These are phyloP conservation scores for Pichia sp. DNA, from an alignment of 1,139 yeast genomes.

Conservation along the genomic window DNA sequence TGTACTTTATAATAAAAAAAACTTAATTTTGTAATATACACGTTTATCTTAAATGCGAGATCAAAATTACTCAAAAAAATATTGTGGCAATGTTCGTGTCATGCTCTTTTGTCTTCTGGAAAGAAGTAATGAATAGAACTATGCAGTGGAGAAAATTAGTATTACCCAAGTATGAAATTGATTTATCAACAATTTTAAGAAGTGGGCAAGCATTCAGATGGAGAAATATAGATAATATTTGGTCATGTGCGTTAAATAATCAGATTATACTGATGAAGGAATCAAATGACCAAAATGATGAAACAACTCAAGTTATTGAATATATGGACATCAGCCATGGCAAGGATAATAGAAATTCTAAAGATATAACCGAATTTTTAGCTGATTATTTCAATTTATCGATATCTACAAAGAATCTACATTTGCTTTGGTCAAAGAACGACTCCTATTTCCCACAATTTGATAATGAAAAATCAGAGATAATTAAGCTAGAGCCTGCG, in stretches of 20 bases:
- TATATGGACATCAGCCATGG: slow-evolving; percentile 18
- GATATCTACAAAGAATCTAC: slow-evolving; percentile 47
- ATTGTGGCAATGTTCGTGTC: too few relatives aligned
- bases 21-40: too few relatives aligned
- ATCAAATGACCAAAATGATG: slow-evolving; percentile 19
- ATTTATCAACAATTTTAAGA: slow-evolving; percentile 62
- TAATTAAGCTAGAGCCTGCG: slow-evolving; percentile 10
- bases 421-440: slow-evolving; percentile 51
- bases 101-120: too few relatives aligned
- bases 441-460: slow-evolving; percentile 42
- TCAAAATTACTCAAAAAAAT: not conserved
- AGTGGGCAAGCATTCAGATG: slow-evolving; percentile 87
- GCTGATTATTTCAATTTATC: slow-evolving; percentile 60
- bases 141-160: slow-evolving; percentile 11
- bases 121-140: too few relatives aligned
- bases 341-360: slow-evolving; percentile 27
- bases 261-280: slow-evolving; percentile 43
- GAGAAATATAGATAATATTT: slow-evolving; percentile 50
- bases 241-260: slow-evolving; percentile 52
- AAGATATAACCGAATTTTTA: slow-evolving; percentile 3
- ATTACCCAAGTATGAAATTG: slow-evolving; percentile 40
- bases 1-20: not conserved
- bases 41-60: not conserved
- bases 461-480: slow-evolving; percentile 8
- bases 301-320: slow-evolving; percentile 3